Evolutionary conservation across 257 asterid species (phyloP).

Genomic region (Orobanche coerulescens): DNA sequence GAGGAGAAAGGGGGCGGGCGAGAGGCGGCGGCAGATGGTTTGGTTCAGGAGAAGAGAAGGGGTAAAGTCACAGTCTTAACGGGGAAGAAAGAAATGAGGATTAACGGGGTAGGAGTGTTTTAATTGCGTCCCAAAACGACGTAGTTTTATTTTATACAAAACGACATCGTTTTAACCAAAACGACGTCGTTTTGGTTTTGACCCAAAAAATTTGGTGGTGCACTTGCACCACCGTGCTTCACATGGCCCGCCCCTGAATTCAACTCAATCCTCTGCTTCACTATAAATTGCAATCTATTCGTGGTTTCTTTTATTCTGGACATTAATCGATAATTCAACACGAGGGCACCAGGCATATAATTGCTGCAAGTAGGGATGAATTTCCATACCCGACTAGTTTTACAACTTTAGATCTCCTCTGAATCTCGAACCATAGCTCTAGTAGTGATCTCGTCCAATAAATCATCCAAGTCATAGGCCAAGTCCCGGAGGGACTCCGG

Average conservation of each 20-base stretch:
- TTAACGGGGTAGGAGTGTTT: too few species aligned
- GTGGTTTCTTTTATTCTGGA: constrained; percentile 40
- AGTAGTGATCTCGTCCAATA: constrained; percentile 54
- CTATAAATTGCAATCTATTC: constrained; percentile 24
- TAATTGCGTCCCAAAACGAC: too few species aligned
- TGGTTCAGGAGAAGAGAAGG: too few species aligned
- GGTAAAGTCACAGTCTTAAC: too few species aligned
- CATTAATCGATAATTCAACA: constrained; percentile 34
- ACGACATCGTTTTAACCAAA: too few species aligned
- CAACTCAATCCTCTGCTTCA: constrained; percentile 31
- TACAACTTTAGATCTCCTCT: constrained; percentile 21
- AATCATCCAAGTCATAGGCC: constrained; percentile 64
- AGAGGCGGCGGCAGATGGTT: too few species aligned
- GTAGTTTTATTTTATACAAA: too few species aligned
- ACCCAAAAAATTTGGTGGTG: too few species aligned
- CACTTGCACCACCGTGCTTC: too few species aligned
- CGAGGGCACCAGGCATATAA: constrained; percentile 32
- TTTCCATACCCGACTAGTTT: constrained; percentile 30
- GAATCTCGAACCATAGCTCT: constrained; percentile 30
- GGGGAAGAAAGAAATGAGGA: too few species aligned
- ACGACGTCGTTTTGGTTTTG: too few species aligned
- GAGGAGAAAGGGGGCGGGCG: too few species aligned
- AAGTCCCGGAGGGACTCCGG: constrained; percentile 50
- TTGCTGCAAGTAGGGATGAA: constrained; percentile 36
- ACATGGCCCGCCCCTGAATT: constrained; percentile 34